Evolutionary conservation across 2,329 filamentous ascomycete genomes (phyloP), one percentile per base, ranked within the genome.

Genomic region (Proliferodiscus dingleyae): DNA sequence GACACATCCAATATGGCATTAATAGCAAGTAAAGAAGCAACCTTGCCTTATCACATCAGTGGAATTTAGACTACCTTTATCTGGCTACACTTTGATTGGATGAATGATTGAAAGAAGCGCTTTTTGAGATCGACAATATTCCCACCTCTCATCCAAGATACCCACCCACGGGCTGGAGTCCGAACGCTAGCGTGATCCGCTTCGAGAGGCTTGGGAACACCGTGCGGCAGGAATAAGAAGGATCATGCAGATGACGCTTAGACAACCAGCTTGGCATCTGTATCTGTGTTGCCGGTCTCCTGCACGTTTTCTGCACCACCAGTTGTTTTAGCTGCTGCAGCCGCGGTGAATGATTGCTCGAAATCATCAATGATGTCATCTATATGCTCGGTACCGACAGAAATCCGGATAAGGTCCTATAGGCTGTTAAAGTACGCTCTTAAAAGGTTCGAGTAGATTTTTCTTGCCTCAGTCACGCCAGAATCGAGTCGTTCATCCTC

Each of bases 351-450:
- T 0, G 87, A 87, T 73, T 95, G 90, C 67, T 91, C 85, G 64
- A 97, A 96, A 69, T 97, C 91, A 58, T 83, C 85, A 62, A 95
- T 93, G 61, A 97, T 96, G 63, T 97, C 91, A 71, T 95, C 90
- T 64, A 97, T 95, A 66, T 96, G 89, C 71, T 97, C 91, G 1
- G 86, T 95, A 42, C 91, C 91, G 48, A 96, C 90, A 0, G 90
- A 96, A 62, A 97, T 93, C 52, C 91, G 87, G 67, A 97, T 95
- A 30, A 90, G 81, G 62, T 95, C 91, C 76, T 89, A 16, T 11
- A 33, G 23, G 23, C 29, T 39, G 13, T 54, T 36, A 52, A 33
- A 30, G 24, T 30, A 15, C 9, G 32, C 24, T 32, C n/a, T 32
- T 11, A 9, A 15, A 15, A 23, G n/a, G 16, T 40, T 28, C 10